Base-by-base conservation (phyloP, 2,329 filamentous ascomycete genomes). In the Neoscytalidium dimidiatum region DNA sequence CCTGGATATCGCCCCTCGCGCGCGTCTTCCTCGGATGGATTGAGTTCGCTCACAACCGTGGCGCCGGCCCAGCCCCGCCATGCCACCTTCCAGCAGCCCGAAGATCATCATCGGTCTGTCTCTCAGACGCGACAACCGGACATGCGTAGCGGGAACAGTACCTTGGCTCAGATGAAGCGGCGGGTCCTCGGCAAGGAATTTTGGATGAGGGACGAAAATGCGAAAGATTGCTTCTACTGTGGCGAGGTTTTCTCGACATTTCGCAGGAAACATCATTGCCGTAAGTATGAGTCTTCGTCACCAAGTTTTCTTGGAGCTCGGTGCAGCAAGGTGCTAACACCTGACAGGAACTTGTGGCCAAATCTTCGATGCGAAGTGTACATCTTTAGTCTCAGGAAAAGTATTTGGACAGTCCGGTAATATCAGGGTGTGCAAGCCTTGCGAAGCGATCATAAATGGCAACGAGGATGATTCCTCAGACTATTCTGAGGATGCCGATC, bases 151-250 rank as follows among this genome's bases (percentile, higher is more conserved):
- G 23, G 41, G 14, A 73, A 69, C 23, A 74, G 67, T 38, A 69
- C 74, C 3, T 71, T 76, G 31, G 72, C 76, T 57, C 89, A 91
- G 70, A 90, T 97, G 83, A 88, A 90, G 67, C 91, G 92, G 71
- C 93, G 94, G 73, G 89, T 99, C 7, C 81, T 98, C 51, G 96
- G 92, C 75, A 95, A 94, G 73, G 94, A 98, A 70, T 98, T 97
- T 71, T 98, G 94, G 95, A 99, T 99, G 95, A 92, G 93, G 66
- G 95, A 99, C 74, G 95, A 98, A 73, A 97, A 96, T 68, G 96
- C 94, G 66, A 98, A 96, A 75, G 94, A 97, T 71, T 99, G 95
- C 73, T 99, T 97, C 75, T 87, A 92, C 49, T 99, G 95, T 72
- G 92, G 92, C 49, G 90, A 92, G 66, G 86, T 91, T 1, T 99